Percentiles rank a stretch among this genome's conserved stretches.
phyloP scores from a whole-genome alignment of 352 stramenopile species.

The Pythium chondricola region DNA sequence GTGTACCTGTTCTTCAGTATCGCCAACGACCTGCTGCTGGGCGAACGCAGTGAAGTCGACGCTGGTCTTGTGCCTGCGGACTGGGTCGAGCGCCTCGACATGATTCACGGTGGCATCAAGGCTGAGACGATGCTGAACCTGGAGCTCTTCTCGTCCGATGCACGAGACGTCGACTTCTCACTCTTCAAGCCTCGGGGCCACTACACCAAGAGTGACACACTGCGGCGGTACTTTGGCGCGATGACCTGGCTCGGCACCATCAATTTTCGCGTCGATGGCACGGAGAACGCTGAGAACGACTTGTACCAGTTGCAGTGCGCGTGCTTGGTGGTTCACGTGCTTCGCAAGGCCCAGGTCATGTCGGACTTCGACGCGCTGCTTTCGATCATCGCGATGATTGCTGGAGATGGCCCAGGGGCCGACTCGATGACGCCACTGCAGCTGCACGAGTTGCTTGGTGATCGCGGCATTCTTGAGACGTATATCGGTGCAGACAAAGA shows the following conservation, averaged over 20 bases:
- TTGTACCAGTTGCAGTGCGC: slow-evolving; percentile 18
- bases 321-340: slow-evolving; percentile 12
- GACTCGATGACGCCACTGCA: slow-evolving; percentile 19
- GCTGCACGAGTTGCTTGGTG: slow-evolving; percentile 9
- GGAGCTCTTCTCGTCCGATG: slow-evolving; percentile 4
- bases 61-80: no score
- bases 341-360: slow-evolving; percentile 6
- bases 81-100: neutral
- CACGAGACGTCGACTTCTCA: slow-evolving; percentile 21
- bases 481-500: slow-evolving; percentile 2
- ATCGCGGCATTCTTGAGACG: slow-evolving; percentile 1
- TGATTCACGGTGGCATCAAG: neutral
- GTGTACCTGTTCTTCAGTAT: neutral
- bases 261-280: slow-evolving; percentile 22
- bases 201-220: slow-evolving; percentile 14
- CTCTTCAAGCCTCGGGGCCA: slow-evolving; percentile 25
- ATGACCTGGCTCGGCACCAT: slow-evolving; percentile 21
- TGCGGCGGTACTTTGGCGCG: slow-evolving; percentile 15
- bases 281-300: slow-evolving; percentile 2
- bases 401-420: slow-evolving; percentile 8
- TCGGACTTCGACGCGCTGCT: slow-evolving; percentile 2
- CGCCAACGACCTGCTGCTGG: neutral
- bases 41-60: neutral
- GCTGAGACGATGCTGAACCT: neutral
- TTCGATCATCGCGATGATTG: slow-evolving; percentile 5